Base-by-base conservation (phyloP, 768 basidiomycete species). In the Lyophyllum decastes region DNA sequence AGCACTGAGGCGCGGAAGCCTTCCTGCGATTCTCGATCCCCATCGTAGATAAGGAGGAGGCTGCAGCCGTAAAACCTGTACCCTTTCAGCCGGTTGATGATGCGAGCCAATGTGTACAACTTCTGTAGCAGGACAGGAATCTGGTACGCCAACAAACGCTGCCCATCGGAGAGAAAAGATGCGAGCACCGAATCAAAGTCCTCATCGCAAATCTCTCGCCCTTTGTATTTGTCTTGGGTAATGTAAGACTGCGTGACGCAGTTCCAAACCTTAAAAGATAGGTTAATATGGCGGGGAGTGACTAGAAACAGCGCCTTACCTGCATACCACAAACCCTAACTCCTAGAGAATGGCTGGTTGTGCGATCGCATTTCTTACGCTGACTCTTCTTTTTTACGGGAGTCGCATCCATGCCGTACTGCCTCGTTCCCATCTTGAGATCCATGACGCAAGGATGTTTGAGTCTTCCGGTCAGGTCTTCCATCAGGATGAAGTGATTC, bases 371-470 rank as follows among this genome's bases (percentile, higher is more conserved):
- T 75, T 99, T 99, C 76, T 97, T 97, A 54, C 95, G 85, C 76
- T 99, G 97, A 69, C 95, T 98, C 78, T 90, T 95, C 84, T 97
- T 98, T 79, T 99, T 99, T 52, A 86, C 78, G 1, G 87, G 76
- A 9, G 89, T 90, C 24, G 97, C 97, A 64, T 97, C 94, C 77
- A 96, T 91, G 19, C 97, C 97, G 73, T 98, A 98, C 75, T 99
- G 97, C 33, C 97, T 81, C 27, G 95, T 98, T n/a, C 97, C 97
- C 97, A 98, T 98, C 79, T 99, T 99, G 65, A 99, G 78, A 73
- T 99, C 97, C 66, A 98, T 84, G 41, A 99, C 96, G 67, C 97
- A 99, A 9, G 97, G 92, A 49, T 83, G 84, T 73, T 91, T 95
- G 67, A 97, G 73, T 33, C 90, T 79, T 24, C 97, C 97, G 2